Conservation (phyloP, 257 asterid species). For the Solanum chaucha region DNA sequence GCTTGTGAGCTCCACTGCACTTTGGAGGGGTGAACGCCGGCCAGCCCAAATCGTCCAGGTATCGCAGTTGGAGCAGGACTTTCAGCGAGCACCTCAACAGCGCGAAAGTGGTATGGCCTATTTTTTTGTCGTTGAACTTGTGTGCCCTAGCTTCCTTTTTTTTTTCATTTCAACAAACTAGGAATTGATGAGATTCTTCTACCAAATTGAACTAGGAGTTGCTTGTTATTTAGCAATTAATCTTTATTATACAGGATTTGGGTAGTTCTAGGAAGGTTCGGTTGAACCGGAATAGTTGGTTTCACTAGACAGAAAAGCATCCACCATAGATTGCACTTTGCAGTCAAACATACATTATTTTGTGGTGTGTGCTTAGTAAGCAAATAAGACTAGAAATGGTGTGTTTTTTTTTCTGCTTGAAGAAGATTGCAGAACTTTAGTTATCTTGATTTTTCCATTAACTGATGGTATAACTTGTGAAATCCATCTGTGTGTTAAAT, state of each 20-base stretch:
- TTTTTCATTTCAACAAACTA: not conserved
- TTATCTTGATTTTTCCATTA: not conserved
- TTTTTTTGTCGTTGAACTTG: not conserved
- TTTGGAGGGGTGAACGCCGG: too few species aligned
- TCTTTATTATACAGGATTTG: too few species aligned
- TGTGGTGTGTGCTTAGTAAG: not conserved
- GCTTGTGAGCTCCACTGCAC: too few species aligned
- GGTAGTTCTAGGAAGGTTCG: not conserved
- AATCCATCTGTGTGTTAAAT: not conserved
- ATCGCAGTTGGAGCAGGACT: too few species aligned
- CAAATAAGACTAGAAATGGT: not conserved
- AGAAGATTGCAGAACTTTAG: not conserved
- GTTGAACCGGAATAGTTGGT: not conserved
- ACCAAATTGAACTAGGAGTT: not conserved
- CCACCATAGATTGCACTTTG: too few species aligned
- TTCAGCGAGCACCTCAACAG: not conserved
- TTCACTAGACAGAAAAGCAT: not conserved
- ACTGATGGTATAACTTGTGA: not conserved
- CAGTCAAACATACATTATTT: too few species aligned
- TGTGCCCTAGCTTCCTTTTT: not conserved
- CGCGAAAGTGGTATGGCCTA: constrained; percentile 55
- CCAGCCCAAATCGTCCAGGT: too few species aligned
- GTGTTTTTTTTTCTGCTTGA: not conserved
- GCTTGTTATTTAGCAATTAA: too few species aligned
- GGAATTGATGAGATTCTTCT: not conserved